Evolutionary conservation across 2,329 filamentous ascomycete species (phyloP).

Genomic region (Fusarium fracticaudum): DNA sequence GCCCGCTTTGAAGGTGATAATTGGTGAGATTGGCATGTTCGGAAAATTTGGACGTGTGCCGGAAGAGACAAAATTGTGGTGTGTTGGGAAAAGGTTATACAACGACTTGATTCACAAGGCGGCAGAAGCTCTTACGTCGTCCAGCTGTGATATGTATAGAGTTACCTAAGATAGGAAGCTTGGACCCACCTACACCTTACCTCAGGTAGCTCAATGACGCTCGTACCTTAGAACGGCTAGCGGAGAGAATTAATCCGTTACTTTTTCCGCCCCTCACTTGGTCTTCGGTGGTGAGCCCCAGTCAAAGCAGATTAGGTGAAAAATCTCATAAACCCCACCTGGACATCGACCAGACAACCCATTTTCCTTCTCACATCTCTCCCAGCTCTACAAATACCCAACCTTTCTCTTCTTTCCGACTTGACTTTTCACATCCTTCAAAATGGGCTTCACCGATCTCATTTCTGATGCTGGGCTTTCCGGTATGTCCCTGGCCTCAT

Average conservation of each 20-base stretch:
- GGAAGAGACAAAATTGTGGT: background rate
- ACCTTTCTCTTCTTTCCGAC: slow-evolving; percentile 37
- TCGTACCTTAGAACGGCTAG: background rate
- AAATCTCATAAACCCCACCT: slow-evolving; percentile 56
- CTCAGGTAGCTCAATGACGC: slow-evolving; percentile 12
- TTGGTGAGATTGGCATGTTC: slow-evolving; percentile 81
- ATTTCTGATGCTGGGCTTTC: slow-evolving; percentile 70
- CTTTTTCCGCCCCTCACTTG: slow-evolving; percentile 10
- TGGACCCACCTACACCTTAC: background rate
- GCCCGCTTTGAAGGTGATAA: slow-evolving; percentile 97
- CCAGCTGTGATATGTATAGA: slow-evolving; percentile 35
- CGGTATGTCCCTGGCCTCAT: slow-evolving; percentile 48
- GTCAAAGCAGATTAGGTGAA: slow-evolving; percentile 46
- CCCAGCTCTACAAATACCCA: slow-evolving; percentile 45
- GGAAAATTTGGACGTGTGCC: background rate
- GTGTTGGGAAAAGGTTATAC: slow-evolving; percentile 10
- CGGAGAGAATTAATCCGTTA: slow-evolving; percentile 24
- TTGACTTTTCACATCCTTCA: slow-evolving; percentile 48
- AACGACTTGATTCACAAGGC: slow-evolving; percentile 42
- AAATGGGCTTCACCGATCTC: slow-evolving; percentile 77
- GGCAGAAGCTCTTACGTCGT: slow-evolving; percentile 55
- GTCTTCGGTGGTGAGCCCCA: slow-evolving; percentile 20
- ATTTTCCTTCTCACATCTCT: slow-evolving; percentile 46
- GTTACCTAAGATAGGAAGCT: slow-evolving; percentile 29
- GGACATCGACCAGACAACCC: slow-evolving; percentile 51